A percentile compares a stretch with the other conserved stretches of the same genome.
phyloP scores from a whole-genome alignment of 257 asterid genomes.

The Nyctanthes arbortristis region DNA sequence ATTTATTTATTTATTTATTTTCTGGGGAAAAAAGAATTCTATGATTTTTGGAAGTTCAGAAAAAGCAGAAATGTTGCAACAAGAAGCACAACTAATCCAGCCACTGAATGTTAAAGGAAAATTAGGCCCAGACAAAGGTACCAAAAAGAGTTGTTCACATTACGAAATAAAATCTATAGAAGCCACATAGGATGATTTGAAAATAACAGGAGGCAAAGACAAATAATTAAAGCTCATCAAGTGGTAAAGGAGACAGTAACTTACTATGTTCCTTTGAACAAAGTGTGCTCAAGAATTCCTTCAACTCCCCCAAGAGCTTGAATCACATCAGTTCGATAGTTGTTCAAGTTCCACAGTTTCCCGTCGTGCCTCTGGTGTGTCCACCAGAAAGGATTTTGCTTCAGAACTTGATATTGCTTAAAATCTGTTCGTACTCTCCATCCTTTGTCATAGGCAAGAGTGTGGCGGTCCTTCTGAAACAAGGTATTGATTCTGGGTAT shows the following conservation, averaged over 20 bases:
- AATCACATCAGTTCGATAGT: constrained; percentile 96
- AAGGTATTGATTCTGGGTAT: constrained; percentile 97
- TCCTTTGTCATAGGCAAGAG: constrained; percentile 99
- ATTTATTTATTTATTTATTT: too few species aligned
- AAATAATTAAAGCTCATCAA: neutral
- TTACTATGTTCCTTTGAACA: constrained; percentile 98
- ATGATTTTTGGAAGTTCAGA: neutral
- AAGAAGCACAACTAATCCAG: neutral
- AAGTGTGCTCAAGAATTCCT: constrained; percentile 97
- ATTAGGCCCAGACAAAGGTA: neutral
- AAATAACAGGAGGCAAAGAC: neutral
- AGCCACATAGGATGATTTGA: neutral
- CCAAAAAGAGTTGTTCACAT: neutral
- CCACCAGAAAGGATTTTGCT: constrained; percentile 99
- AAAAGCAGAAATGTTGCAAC: neutral
- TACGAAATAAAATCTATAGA: neutral
- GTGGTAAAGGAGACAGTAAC: constrained; percentile 26
- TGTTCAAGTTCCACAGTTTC: constrained; percentile 96
- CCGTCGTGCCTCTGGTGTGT: constrained; percentile 99
- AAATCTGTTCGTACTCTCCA: constrained; percentile 99
- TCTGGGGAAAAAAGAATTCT: neutral
- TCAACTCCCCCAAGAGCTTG: constrained; percentile 99
- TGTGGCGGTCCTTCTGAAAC: constrained; percentile 98
- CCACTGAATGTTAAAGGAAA: neutral
- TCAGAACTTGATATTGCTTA: constrained; percentile 97